These are phyloP conservation scores for Silene uniflora DNA, from an alignment of 148 eudicot species.

Conservation along the genomic window DNA sequence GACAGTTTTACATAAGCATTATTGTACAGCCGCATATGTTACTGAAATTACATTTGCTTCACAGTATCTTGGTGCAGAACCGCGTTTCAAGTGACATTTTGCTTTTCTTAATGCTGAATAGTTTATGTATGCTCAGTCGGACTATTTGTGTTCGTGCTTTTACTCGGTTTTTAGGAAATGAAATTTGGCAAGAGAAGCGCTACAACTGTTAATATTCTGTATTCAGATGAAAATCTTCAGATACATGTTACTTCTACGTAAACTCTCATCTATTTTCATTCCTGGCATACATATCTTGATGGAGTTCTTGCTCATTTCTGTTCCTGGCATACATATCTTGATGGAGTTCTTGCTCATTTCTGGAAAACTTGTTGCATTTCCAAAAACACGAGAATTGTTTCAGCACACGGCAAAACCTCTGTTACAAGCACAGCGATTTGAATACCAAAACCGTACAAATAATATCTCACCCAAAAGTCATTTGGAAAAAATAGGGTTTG, in stretches of 20 bases:
- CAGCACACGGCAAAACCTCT: constrained; percentile 32
- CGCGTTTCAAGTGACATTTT: no score
- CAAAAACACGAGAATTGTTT: constrained; percentile 28
- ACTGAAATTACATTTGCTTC: neutral
- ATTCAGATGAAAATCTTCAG: neutral
- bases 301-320: neutral
- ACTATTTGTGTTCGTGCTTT: neutral
- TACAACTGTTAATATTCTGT: neutral
- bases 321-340: constrained; percentile 2
- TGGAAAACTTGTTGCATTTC: constrained; percentile 32
- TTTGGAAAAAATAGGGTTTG: neutral
- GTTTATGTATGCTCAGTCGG: no score
- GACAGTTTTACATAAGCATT: neutral
- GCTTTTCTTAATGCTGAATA: no score
- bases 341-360: neutral
- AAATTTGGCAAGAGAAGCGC: neutral
- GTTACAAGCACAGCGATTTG: neutral
- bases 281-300: neutral
- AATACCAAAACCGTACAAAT: neutral
- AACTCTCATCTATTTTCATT: neutral
- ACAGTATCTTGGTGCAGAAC: neutral
- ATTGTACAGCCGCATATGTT: neutral
- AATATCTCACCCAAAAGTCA: neutral
- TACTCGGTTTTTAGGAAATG: neutral
- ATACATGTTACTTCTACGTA: constrained; percentile 5